A percentile compares a stretch with the other conserved stretches of the same genome.
Conservation (phyloP, 768 basidiomycete genomes). For the Amanita subjunquillea region DNA sequence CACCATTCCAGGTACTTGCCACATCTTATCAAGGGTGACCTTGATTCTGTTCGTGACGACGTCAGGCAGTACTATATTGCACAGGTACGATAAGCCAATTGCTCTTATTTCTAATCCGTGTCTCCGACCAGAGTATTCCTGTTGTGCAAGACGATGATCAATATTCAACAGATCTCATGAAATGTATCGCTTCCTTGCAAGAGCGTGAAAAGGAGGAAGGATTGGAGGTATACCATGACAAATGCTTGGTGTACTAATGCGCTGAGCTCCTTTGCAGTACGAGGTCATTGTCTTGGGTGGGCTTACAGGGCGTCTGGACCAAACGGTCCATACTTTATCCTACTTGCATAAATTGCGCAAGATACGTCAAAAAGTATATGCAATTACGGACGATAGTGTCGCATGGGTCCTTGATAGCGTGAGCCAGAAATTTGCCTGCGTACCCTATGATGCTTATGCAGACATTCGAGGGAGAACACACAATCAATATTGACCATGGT, state of each 20-base stretch:
- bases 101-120: neutral
- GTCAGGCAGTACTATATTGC: conserved; percentile 59
- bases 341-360: conserved; percentile 73
- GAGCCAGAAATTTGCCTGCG: conserved; percentile 11
- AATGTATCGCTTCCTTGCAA: conserved; percentile 63
- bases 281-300: conserved; percentile 81
- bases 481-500: conserved; percentile 62
- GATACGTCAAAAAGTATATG: conserved; percentile 49
- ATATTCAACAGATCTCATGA: conserved; percentile 92
- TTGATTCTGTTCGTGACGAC: conserved; percentile 78
- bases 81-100: conserved; percentile 29
- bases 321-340: conserved; percentile 85
- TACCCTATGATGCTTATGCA: neutral
- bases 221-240: conserved; percentile 22
- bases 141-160: conserved; percentile 63
- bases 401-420: conserved; percentile 85
- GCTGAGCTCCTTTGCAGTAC: conserved; percentile 25
- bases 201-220: conserved; percentile 40
- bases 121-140: conserved; percentile 46
- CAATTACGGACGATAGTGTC: conserved; percentile 82
- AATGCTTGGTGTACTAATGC: neutral
- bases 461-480: conserved; percentile 64
- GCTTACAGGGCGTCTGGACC: conserved; percentile 85
- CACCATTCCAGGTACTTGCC: conserved; percentile 52
- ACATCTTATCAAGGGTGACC: conserved; percentile 85